Percentiles rank a stretch among this genome's conserved stretches.
Conservation (phyloP, 768 basidiomycete species). For the Mycena chlorophos region DNA sequence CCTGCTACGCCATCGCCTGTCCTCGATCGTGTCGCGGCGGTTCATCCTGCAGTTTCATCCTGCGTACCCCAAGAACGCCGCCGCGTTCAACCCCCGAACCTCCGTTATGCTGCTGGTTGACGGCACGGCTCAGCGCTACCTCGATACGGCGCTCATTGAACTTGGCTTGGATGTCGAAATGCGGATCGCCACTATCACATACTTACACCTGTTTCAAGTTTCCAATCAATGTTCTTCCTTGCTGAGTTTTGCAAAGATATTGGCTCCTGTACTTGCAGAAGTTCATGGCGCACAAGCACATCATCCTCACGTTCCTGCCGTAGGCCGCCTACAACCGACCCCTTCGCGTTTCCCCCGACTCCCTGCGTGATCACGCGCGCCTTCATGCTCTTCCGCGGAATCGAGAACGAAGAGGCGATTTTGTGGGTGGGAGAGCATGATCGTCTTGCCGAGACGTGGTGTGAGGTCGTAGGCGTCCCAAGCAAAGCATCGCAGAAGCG, state of each 20-base stretch:
- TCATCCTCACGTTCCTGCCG: slow-evolving; percentile 36
- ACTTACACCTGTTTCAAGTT: neutral
- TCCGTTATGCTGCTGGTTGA: slow-evolving; percentile 23
- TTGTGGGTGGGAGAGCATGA: neutral
- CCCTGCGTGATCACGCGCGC: slow-evolving; percentile 34
- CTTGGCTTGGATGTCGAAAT: slow-evolving; percentile 34
- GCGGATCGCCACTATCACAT: slow-evolving; percentile 38
- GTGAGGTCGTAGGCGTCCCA: slow-evolving; percentile 8
- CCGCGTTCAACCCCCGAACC: neutral
- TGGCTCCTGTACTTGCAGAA: slow-evolving; percentile 39
- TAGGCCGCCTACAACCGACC: slow-evolving; percentile 36
- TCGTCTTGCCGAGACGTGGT: slow-evolving; percentile 12
- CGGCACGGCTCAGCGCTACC: slow-evolving; percentile 25
- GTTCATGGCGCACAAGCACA: slow-evolving; percentile 25
- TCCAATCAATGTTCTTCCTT: slow-evolving; percentile 11
- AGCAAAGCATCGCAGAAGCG: neutral
- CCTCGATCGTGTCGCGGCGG: neutral
- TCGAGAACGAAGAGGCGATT: slow-evolving; percentile 1
- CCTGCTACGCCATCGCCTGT: neutral
- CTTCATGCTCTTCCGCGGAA: slow-evolving; percentile 38
- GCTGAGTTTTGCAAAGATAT: slow-evolving; percentile 20
- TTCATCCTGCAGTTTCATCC: neutral
- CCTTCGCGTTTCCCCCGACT: slow-evolving; percentile 26
- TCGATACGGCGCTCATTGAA: slow-evolving; percentile 24
- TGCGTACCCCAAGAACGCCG: too few relatives aligned